These are phyloP conservation scores for Sechiopsis laciniata DNA, from an alignment of 306 rosid genomes.

Conservation along the genomic window DNA sequence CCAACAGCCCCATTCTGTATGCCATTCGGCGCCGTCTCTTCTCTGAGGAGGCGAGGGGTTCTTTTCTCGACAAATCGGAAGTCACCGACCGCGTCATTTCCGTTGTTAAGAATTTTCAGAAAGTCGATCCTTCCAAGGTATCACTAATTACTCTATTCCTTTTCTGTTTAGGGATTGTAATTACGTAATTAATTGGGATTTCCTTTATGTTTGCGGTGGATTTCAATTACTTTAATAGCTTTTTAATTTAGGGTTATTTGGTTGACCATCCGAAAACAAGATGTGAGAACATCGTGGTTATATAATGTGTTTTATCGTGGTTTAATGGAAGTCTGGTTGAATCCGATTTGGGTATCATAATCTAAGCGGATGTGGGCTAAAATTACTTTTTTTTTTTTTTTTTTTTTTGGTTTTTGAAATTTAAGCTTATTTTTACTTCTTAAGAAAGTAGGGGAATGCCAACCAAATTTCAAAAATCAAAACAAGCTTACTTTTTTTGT, in stretches of 20 bases:
- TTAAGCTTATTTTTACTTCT: no score
- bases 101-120: constrained; percentile 91
- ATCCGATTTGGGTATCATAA: background rate
- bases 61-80: constrained; percentile 88
- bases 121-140: constrained; percentile 88
- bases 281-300: background rate
- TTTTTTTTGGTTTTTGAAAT: no score
- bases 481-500: no score
- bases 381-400: no score
- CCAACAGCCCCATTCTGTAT: constrained; percentile 26
- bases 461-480: no score
- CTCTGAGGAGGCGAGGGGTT: constrained; percentile 69
- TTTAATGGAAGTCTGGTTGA: background rate
- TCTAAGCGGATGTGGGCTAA: background rate
- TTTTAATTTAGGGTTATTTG: background rate
- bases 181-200: background rate
- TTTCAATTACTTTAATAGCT: background rate
- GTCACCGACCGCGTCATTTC: constrained; percentile 85
- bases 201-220: background rate
- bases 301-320: background rate
- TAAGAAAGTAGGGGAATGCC: no score
- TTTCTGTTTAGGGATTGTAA: background rate
- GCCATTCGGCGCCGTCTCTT: constrained; percentile 46
- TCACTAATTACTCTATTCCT: background rate
- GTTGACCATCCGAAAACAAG: background rate